These are phyloP conservation scores for Primulina tabacum DNA, from an alignment of 257 asterid genomes.

Conservation along the genomic window DNA sequence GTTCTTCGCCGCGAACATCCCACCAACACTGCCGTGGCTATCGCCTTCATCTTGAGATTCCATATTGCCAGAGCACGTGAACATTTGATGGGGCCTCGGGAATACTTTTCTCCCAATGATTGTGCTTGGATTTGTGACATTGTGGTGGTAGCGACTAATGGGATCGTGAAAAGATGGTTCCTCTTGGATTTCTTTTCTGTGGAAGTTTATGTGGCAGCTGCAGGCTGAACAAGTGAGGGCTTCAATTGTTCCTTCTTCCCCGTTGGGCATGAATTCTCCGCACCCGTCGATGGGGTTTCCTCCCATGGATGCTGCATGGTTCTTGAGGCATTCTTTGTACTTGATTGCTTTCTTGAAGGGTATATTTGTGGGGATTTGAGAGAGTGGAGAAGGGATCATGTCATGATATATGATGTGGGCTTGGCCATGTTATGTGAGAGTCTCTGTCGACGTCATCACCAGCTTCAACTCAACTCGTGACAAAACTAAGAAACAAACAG, in stretches of 20 bases:
- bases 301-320: slow-evolving; percentile 94
- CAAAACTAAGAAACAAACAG: too few species aligned
- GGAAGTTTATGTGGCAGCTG: slow-evolving; percentile 86
- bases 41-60: slow-evolving; percentile 36
- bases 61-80: slow-evolving; percentile 52
- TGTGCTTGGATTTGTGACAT: slow-evolving; percentile 12
- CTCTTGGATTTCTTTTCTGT: slow-evolving; percentile 70
- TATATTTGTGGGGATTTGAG: too few species aligned
- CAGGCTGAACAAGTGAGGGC: slow-evolving; percentile 90
- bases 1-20: too few species aligned
- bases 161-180: slow-evolving; percentile 37
- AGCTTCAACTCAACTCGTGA: too few species aligned
- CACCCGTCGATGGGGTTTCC: slow-evolving; percentile 90
- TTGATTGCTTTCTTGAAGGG: slow-evolving; percentile 48
- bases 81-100: slow-evolving; percentile 61
- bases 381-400: not conserved
- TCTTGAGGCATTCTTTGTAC: slow-evolving; percentile 80
- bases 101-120: slow-evolving; percentile 37
- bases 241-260: slow-evolving; percentile 70
- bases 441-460: too few species aligned
- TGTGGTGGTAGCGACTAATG: not conserved
- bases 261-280: slow-evolving; percentile 94
- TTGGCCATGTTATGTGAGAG: not conserved
- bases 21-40: too few species aligned
- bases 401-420: slow-evolving; percentile 48